phyloP scores from a whole-genome alignment of 2,329 filamentous ascomycete genomes.

The Scedosporium apiospermum region DNA sequence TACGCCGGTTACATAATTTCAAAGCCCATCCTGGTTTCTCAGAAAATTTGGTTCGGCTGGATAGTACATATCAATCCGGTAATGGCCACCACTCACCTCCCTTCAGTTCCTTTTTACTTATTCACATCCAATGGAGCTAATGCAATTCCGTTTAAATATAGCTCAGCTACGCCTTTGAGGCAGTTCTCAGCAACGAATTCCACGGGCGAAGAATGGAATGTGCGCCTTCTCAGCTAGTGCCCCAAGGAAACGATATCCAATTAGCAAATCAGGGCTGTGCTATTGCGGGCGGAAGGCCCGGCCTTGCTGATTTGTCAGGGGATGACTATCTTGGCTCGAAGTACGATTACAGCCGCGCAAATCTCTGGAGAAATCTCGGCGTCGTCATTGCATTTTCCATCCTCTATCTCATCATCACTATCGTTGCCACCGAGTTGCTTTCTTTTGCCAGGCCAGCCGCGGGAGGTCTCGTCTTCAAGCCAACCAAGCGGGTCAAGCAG shows the following conservation, averaged over 20 bases:
- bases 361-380: conserved; percentile 56
- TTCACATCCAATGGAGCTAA: no score
- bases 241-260: conserved; percentile 29
- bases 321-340: conserved; percentile 34
- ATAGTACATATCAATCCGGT: conserved; percentile 57
- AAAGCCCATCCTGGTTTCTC: conserved; percentile 40
- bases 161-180: conserved; percentile 53
- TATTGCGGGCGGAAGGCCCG: conserved; percentile 40
- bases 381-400: conserved; percentile 47
- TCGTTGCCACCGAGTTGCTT: conserved; percentile 45
- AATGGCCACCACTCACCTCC: no score
- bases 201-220: conserved; percentile 41
- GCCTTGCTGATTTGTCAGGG: conserved; percentile 38
- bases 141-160: not conserved
- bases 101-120: no score
- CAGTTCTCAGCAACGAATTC: conserved; percentile 45
- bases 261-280: conserved; percentile 43
- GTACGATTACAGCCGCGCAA: conserved; percentile 35
- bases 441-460: conserved; percentile 52
- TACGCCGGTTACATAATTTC: conserved; percentile 60
- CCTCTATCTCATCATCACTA: conserved; percentile 37
- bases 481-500: conserved; percentile 38
- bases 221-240: conserved; percentile 33
- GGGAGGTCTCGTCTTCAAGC: conserved; percentile 65
- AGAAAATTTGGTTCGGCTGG: conserved; percentile 64